These are phyloP conservation scores for Calonectria pauciramosa DNA, from an alignment of 2,329 filamentous ascomycete genomes.

Conservation along the genomic window DNA sequence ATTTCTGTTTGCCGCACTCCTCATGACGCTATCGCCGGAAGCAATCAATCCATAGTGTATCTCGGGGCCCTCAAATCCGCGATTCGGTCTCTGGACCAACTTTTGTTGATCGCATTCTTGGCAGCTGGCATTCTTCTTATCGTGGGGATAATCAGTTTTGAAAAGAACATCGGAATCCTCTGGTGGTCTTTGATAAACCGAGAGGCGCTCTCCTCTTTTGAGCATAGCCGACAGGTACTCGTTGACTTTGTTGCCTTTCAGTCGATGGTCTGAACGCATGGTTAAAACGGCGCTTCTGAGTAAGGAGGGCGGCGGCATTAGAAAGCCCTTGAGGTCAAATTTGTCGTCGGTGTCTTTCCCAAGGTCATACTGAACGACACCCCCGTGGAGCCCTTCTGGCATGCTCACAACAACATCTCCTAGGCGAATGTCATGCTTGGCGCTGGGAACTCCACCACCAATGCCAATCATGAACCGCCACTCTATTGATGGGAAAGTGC, in stretches of 20 bases:
- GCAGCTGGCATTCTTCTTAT: neutral
- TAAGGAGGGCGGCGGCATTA: constrained; percentile 26
- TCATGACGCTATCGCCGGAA: constrained; percentile 32
- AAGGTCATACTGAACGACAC: constrained; percentile 41
- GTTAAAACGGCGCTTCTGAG: constrained; percentile 31
- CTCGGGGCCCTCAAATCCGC: constrained; percentile 2
- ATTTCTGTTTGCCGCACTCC: constrained; percentile 3
- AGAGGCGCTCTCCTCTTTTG: constrained; percentile 18
- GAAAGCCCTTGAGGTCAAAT: constrained; percentile 35
- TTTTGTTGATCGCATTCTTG: constrained; percentile 19
- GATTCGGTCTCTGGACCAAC: constrained; percentile 6
- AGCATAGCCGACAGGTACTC: constrained; percentile 9
- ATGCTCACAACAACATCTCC: constrained; percentile 41
- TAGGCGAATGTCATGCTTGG: constrained; percentile 47
- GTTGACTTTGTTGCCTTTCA: constrained; percentile 25
- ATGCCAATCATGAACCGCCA: constrained; percentile 45
- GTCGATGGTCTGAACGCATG: constrained; percentile 35
- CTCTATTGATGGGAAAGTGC: constrained; percentile 42
- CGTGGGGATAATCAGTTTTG: constrained; percentile 24
- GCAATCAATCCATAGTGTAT: constrained; percentile 38
- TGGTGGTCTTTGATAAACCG: constrained; percentile 25
- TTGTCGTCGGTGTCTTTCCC: constrained; percentile 30
- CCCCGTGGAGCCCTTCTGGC: constrained; percentile 23
- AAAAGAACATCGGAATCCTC: constrained; percentile 31
- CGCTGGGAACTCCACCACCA: constrained; percentile 38